These are phyloP conservation scores for Leccinum subfulvum DNA, from an alignment of 1,284 basidiomycete genomes.

Conservation along the genomic window DNA sequence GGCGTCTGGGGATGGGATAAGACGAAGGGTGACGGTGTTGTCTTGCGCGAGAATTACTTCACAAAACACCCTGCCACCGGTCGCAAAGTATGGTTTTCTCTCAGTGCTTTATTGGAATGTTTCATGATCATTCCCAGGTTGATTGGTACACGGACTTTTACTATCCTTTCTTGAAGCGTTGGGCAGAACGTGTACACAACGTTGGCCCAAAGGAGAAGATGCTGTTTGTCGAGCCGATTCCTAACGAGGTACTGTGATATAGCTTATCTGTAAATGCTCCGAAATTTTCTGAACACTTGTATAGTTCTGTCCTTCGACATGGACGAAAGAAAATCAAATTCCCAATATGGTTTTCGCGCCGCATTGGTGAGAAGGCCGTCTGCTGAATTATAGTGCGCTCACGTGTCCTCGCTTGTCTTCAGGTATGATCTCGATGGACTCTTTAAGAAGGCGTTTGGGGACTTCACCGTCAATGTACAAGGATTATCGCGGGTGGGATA, in stretches of 20 bases:
- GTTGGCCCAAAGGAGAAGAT: conserved; percentile 58
- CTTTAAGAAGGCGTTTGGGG: conserved; percentile 78
- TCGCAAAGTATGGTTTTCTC: conserved; percentile 45
- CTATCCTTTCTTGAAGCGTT: conserved; percentile 75
- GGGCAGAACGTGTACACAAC: conserved; percentile 67
- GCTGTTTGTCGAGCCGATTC: conserved; percentile 80
- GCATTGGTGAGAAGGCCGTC: conserved; percentile 67
- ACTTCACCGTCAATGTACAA: conserved; percentile 89
- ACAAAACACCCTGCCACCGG: conserved; percentile 61
- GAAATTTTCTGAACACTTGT: conserved; percentile 11
- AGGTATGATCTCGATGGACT: conserved; percentile 90
- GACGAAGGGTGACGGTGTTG: conserved; percentile 66
- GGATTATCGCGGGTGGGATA: conserved; percentile 72
- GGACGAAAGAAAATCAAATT: conserved; percentile 64
- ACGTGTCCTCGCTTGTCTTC: not conserved
- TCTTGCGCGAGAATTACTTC: conserved; percentile 88
- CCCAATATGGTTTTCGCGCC: conserved; percentile 85
- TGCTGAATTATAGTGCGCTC: not conserved
- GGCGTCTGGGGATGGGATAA: conserved; percentile 92
- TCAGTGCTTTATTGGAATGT: not conserved
- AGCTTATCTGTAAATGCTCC: not conserved
- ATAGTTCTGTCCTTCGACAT: conserved; percentile 78
- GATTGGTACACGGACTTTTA: conserved; percentile 88
- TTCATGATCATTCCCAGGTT: conserved; percentile 40
- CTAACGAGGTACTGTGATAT: conserved; percentile 72